phyloP scores from a whole-genome alignment of 495 filamentous ascomycete genomes.

The Podospora fimiseda region DNA sequence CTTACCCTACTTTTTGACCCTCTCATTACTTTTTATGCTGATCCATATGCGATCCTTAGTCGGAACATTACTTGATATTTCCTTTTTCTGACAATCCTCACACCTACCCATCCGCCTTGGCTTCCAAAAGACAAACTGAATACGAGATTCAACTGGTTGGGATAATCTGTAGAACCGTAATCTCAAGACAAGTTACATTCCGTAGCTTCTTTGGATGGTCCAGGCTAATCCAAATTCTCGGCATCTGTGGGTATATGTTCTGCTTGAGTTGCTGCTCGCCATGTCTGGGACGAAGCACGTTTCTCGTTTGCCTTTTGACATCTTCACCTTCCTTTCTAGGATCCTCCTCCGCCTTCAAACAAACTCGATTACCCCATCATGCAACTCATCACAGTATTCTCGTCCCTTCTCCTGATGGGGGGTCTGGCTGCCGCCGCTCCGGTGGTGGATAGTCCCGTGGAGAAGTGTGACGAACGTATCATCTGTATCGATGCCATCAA shows the following conservation, averaged over 20 bases:
- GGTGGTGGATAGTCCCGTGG: background rate
- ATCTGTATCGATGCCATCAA: conserved; percentile 21
- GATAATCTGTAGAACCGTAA: too few species aligned
- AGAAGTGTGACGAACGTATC: conserved; percentile 9
- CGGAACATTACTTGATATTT: too few species aligned
- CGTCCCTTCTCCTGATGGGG: conserved; percentile 11
- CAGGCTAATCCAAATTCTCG: background rate
- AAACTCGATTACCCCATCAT: conserved; percentile 2
- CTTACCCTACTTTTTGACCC: background rate
- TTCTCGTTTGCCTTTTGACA: background rate
- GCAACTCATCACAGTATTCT: conserved; percentile 6
- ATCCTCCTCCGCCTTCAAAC: background rate
- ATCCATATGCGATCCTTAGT: too few species aligned
- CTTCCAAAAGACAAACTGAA: too few species aligned
- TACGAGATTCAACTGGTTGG: too few species aligned
- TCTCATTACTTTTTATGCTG: background rate
- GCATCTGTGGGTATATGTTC: conserved; percentile 8
- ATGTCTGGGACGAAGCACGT: background rate
- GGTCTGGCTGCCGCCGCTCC: conserved; percentile 10
- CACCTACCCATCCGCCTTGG: too few species aligned
- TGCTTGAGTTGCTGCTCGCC: conserved; percentile 1
- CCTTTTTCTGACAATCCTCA: too few species aligned
- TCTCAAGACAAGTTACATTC: background rate
- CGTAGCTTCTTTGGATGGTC: background rate
- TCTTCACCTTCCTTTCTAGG: conserved; percentile 10